phyloP scores from a whole-genome alignment of 495 filamentous ascomycete genomes.

The Opeltia flavorubescens region DNA sequence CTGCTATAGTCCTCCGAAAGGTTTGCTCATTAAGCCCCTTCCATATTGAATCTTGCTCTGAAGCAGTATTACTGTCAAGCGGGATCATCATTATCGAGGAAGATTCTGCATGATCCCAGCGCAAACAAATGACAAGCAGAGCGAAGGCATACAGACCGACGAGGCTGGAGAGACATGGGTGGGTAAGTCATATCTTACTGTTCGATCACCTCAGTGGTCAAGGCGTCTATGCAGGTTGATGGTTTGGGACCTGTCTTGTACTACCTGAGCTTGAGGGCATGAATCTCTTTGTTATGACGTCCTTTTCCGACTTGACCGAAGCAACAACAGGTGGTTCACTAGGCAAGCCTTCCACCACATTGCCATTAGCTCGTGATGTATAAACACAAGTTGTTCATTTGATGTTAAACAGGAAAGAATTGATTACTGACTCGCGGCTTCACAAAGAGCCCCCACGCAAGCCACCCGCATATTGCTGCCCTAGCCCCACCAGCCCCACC shows the following conservation, averaged over 20 bases:
- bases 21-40: neutral
- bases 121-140: neutral
- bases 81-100: neutral
- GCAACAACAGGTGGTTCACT: too few species aligned
- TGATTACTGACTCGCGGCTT: too few species aligned
- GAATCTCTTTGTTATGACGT: too few species aligned
- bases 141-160: neutral
- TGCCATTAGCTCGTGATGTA: too few species aligned
- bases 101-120: neutral
- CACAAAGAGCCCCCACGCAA: neutral
- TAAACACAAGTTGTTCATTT: too few species aligned
- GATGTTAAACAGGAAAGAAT: too few species aligned
- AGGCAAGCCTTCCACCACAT: too few species aligned
- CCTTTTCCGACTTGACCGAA: too few species aligned
- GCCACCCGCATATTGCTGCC: neutral
- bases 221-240: neutral
- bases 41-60: constrained; percentile 10
- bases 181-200: too few species aligned
- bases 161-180: neutral
- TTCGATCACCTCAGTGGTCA: neutral
- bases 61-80: constrained; percentile 5
- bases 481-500: too few species aligned
- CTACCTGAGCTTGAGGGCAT: too few species aligned
- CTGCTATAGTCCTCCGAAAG: constrained; percentile 10
- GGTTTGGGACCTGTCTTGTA: neutral